Evolutionary conservation across 192 early-diverging fungal genomes (phyloP), one percentile per base, ranked within the genome.

Genomic region (Gamsiella multidivaricata): DNA sequence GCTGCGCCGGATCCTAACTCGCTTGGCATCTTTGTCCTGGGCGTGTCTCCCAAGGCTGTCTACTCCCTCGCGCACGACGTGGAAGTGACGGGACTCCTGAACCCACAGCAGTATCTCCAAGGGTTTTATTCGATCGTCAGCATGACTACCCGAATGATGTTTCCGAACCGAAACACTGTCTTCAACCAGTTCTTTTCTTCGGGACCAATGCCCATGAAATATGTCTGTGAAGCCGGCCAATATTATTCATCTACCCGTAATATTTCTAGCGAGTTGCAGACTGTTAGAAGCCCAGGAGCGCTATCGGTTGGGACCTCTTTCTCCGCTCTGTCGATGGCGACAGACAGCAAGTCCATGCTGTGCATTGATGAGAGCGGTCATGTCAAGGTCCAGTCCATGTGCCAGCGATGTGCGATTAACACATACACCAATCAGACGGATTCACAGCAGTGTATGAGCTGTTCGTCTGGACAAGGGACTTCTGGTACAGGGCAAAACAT

Each of bases 71-170:
- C 65, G 2, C 52, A 64, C 31, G 9, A 51, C 34, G 26, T 50
- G 14, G 53, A 59, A 52, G 66, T 78, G 8, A 57, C 65, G 8
- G 74, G 60, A 4, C 22, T 78, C 12, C 11, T 69, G 31, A 49
- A 78, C 36, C 37, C 60, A 10, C 74, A 78, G 25, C 74, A 78
- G 14, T 78, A 69, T 25, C 28, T 64, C 22, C 74, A 78, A 53
- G 74, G 74, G 3, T 78, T 69, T 32, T 46, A 78, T 23, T 18
- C 74, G 22, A 64, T 78, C 5, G 1, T 78, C 22, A 78, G 59
- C 32, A 8, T 78, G 39, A 59, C 74, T 5, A 33, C 63, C 36
- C 50, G 74, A 17, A 61, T 64, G 60, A 78, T 78, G 74, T 78
- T 41, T 25, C 74, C 74, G 2, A 68, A 69, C 14, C 74, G 74